Conservation (phyloP, 2,329 filamentous ascomycete species). For the Cercospora sp. region DNA sequence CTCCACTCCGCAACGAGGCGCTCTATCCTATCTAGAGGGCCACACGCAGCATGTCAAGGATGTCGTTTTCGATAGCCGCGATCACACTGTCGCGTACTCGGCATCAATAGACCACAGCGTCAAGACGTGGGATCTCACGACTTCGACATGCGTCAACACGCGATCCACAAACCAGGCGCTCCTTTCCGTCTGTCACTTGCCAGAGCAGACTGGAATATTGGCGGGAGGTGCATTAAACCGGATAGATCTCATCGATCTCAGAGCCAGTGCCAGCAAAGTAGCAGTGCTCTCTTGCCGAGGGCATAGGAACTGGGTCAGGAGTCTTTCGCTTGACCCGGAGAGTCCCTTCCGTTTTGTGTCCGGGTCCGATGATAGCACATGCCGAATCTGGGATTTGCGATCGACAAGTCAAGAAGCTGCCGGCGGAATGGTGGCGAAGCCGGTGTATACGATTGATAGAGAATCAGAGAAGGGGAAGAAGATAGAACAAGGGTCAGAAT, state of each 20-base stretch:
- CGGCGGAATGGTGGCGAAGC: conserved; percentile 61
- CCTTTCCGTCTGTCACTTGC: conserved; percentile 73
- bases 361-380: conserved; percentile 88
- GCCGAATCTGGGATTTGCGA: conserved; percentile 89
- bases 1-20: conserved; percentile 68
- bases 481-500: conserved; percentile 70
- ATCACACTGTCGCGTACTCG: conserved; percentile 87
- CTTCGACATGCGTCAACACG: conserved; percentile 73
- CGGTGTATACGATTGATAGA: conserved; percentile 72
- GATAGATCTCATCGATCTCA: conserved; percentile 89
- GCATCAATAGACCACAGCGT: conserved; percentile 88
- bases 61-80: conserved; percentile 79
- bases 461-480: conserved; percentile 65
- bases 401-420: conserved; percentile 55
- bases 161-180: conserved; percentile 81
- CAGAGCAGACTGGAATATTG: conserved; percentile 62
- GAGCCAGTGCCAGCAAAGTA: conserved; percentile 71
- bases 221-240: conserved; percentile 82
- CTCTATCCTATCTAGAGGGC: conserved; percentile 69
- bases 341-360: conserved; percentile 77
- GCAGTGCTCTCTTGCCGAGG: conserved; percentile 88
- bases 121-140: conserved; percentile 87
- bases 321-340: conserved; percentile 60
- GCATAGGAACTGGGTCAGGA: conserved; percentile 72
- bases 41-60: conserved; percentile 75